These are phyloP conservation scores for Boletales sp. DNA, from an alignment of 768 basidiomycete genomes.

Conservation along the genomic window DNA sequence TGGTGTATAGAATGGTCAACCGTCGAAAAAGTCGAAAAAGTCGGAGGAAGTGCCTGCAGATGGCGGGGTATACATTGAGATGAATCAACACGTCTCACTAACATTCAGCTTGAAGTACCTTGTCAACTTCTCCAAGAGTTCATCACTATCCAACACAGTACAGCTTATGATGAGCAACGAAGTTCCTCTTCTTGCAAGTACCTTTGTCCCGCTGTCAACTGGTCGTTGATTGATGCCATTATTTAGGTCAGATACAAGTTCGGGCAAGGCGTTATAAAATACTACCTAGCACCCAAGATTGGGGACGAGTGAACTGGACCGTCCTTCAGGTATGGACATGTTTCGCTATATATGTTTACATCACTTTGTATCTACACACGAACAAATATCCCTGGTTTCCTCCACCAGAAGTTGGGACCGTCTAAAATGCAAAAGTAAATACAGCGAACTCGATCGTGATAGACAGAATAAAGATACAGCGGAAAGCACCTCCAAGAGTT, in stretches of 20 bases:
- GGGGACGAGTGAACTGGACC: constrained; percentile 62
- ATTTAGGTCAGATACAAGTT: constrained; percentile 84
- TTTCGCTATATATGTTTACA: constrained; percentile 11
- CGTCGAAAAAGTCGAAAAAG: constrained; percentile 60
- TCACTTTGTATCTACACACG: not conserved
- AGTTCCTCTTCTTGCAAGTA: constrained; percentile 77
- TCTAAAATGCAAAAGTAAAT: constrained; percentile 13
- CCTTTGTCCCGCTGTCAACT: not conserved
- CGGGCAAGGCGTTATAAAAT: constrained; percentile 82
- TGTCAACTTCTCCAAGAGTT: constrained; percentile 92
- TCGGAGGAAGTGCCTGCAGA: constrained; percentile 50
- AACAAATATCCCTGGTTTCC: not conserved
- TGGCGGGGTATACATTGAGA: constrained; percentile 71
- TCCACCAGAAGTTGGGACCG: not conserved
- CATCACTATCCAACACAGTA: constrained; percentile 67
- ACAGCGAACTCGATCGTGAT: constrained; percentile 6
- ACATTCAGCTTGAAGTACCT: constrained; percentile 98
- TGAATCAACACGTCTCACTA: constrained; percentile 86
- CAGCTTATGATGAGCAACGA: constrained; percentile 90
- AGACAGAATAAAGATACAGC: not conserved
- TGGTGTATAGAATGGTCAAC: constrained; percentile 29
- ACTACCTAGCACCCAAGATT: constrained; percentile 96
- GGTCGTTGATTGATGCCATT: not conserved
- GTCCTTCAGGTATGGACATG: not conserved
- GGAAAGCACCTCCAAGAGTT: constrained; percentile 14